Conservation (phyloP, 768 basidiomycete genomes). For the Serendipita indica region DNA sequence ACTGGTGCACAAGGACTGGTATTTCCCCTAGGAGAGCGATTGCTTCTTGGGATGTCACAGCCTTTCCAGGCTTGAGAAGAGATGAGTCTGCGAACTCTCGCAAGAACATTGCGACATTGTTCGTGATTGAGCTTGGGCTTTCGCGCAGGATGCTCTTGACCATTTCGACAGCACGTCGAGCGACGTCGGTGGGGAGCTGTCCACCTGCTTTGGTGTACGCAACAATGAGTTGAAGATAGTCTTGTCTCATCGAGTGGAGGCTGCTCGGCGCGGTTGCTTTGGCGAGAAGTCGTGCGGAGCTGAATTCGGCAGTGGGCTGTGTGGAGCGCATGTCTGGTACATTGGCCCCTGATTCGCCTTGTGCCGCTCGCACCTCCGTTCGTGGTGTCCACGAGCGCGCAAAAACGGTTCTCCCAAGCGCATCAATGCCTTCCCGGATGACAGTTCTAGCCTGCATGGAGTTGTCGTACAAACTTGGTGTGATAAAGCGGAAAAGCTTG, state of each 20-base stretch:
- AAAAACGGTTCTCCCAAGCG: slow-evolving; percentile 41
- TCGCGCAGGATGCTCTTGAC: slow-evolving; percentile 44
- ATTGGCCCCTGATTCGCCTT: background rate
- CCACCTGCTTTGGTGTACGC: slow-evolving; percentile 17
- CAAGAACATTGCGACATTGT: slow-evolving; percentile 37
- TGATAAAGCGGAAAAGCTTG: slow-evolving; percentile 39
- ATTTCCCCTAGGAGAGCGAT: slow-evolving; percentile 40
- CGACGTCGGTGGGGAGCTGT: slow-evolving; percentile 11
- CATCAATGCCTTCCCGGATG: slow-evolving; percentile 53
- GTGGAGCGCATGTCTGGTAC: background rate
- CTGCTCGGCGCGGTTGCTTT: slow-evolving; percentile 40
- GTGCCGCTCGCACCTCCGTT: background rate
- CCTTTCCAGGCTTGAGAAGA: slow-evolving; percentile 29
- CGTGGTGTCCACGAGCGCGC: slow-evolving; percentile 18
- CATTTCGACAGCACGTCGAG: slow-evolving; percentile 31
- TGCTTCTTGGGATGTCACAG: slow-evolving; percentile 32
- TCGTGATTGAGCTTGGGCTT: slow-evolving; percentile 22
- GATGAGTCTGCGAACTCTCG: slow-evolving; percentile 35
- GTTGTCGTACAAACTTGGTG: slow-evolving; percentile 41
- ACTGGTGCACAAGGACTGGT: slow-evolving; percentile 38
- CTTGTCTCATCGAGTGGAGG: slow-evolving; percentile 41
- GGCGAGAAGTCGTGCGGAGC: slow-evolving; percentile 18
- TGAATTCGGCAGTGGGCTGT: background rate
- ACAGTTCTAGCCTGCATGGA: slow-evolving; percentile 39
- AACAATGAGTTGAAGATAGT: slow-evolving; percentile 34